phyloP scores from a whole-genome alignment of 2,329 filamentous ascomycete genomes.

The Penicillium brevicompactum region DNA sequence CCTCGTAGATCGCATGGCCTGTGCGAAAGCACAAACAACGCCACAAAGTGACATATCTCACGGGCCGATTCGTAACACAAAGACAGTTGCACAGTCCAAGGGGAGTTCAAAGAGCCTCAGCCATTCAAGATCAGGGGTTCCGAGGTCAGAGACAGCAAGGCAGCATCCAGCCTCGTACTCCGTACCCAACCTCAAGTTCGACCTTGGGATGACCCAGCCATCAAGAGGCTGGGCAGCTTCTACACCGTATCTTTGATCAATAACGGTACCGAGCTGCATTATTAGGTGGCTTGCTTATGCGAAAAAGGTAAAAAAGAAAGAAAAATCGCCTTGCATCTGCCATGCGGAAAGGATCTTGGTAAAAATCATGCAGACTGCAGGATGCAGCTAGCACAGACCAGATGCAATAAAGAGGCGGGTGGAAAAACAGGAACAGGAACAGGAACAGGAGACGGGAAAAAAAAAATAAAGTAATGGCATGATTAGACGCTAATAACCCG shows the following conservation, averaged over 20 bases:
- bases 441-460: background rate
- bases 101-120: background rate
- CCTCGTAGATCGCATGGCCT: conserved; percentile 14
- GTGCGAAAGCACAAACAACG: conserved; percentile 22
- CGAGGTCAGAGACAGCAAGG: background rate
- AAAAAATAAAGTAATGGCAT: background rate
- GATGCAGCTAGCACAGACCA: background rate
- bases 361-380: conserved; percentile 1
- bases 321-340: conserved; percentile 7
- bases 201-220: background rate
- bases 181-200: background rate
- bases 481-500: background rate
- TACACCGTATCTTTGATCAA: background rate
- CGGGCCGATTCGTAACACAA: background rate
- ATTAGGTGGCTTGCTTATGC: background rate
- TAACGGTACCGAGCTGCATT: background rate
- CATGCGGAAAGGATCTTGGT: conserved; percentile 3
- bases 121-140: too few relatives aligned
- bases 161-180: background rate
- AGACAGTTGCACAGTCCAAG: conserved; percentile 1
- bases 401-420: background rate
- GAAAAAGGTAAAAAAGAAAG: background rate
- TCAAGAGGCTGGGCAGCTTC: background rate
- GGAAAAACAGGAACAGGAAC: background rate
- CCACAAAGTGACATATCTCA: conserved; percentile 22